Evolutionary conservation across 1,139 yeast species (phyloP), one percentile per base, ranked within the genome.

Genomic region (Kodamaea alishanica): DNA sequence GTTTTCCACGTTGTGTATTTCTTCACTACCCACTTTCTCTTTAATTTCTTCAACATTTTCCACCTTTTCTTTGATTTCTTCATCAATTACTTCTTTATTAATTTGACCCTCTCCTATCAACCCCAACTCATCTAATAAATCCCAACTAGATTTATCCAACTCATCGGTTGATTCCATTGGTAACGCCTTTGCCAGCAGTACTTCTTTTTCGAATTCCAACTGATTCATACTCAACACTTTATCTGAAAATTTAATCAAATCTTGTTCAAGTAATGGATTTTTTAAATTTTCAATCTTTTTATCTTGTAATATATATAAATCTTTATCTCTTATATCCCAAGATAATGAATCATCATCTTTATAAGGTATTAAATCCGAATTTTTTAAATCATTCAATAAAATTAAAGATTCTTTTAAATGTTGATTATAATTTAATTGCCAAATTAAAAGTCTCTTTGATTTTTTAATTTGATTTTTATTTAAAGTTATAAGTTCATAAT

Each of bases 371-470:
- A 56, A 52, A 6, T 47, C 34, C 3, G 42, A 31, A 2, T 35
- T 33, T 5, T 27, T 15, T n/a, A 8, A 7, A 5, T 35, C 39
- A 1, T 66, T 61, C 4, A 63, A 32, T 8, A 51, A 36, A 3
- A 15, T 15, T 24, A 67, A 36, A 23, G 34, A 33, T 30, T 56
- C 55, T 15, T 48, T 47, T 11, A 52, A 38, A 44, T 67, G 74
- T 26, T 57, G 49, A 39, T 67, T 67, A 42, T 59, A 58, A 45
- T 67, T 60, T 37, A 71, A 51, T 22, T 55, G 46, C 76, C 76
- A 70, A 37, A 67, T 44, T 12, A 72, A 45, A 11, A 70, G 55
- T 33, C 77, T 48, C 43, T 66, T 67, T 9, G 69, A 69, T 12
- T 67, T 51, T 37, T 58, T 54, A 22, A 64, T 53, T 42, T 62